A percentile compares a stretch with the other conserved stretches of the same genome.
Conservation (phyloP, 2,329 filamentous ascomycete species). For the Microdochium paspali region DNA sequence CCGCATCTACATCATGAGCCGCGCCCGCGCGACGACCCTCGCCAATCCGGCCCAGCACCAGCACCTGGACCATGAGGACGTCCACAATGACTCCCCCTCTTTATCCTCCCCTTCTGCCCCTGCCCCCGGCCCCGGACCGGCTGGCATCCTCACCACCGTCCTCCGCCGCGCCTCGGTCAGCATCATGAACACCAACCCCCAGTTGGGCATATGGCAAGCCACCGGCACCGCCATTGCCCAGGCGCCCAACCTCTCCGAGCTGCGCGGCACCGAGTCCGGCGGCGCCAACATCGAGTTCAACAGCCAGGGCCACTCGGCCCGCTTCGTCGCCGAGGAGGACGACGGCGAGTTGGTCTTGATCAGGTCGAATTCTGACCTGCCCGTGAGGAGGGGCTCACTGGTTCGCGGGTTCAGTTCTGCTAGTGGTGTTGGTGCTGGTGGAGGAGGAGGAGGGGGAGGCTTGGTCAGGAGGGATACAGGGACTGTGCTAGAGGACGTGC, state of each 20-base stretch:
- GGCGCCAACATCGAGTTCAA: slow-evolving; percentile 17
- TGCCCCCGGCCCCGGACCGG: neutral
- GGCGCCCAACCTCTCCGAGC: slow-evolving; percentile 17
- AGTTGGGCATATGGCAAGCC: slow-evolving; percentile 20
- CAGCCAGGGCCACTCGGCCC: slow-evolving; percentile 17
- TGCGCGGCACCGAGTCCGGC: slow-evolving; percentile 15
- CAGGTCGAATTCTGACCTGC: slow-evolving; percentile 9
- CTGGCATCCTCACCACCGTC: neutral
- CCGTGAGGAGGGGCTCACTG: slow-evolving; percentile 8
- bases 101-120: neutral
- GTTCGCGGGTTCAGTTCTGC: too few species aligned
- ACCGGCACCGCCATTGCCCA: slow-evolving; percentile 19
- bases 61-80: too few species aligned
- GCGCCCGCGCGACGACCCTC: too few species aligned
- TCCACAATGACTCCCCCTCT: too few species aligned
- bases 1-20: too few species aligned
- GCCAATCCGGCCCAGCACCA: too few species aligned
- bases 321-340: slow-evolving; percentile 11
- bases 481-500: neutral
- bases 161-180: slow-evolving; percentile 14
- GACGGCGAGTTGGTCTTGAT: slow-evolving; percentile 11
- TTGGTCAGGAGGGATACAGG: neutral
- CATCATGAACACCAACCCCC: slow-evolving; percentile 16
- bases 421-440: neutral
- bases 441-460: neutral